phyloP scores from a whole-genome alignment of 2,329 filamentous ascomycete species.

The Penicillium thymicola region DNA sequence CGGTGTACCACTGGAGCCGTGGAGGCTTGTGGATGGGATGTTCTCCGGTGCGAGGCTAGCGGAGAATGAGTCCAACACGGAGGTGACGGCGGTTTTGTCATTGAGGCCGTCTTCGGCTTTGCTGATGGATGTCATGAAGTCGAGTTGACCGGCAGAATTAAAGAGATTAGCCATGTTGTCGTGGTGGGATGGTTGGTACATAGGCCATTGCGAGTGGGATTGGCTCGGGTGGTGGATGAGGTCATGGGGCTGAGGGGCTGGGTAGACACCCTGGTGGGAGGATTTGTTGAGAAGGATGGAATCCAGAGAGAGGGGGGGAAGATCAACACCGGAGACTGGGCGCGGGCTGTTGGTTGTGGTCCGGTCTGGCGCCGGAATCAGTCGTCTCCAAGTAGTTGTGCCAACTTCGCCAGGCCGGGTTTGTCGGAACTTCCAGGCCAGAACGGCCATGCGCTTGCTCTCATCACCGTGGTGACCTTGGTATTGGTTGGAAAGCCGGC shows the following conservation, averaged over 20 bases:
- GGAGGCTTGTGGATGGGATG: constrained; percentile 30
- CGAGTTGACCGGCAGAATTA: constrained; percentile 30
- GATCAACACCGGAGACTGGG: constrained; percentile 31
- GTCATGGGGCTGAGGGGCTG: constrained; percentile 30
- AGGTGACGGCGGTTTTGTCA: constrained; percentile 36
- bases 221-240: constrained; percentile 30
- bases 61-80: constrained; percentile 36
- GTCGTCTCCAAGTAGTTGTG: constrained; percentile 45
- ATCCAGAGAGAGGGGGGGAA: constrained; percentile 38
- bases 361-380: constrained; percentile 39
- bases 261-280: constrained; percentile 31
- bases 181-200: constrained; percentile 32
- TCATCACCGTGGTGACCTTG: constrained; percentile 25
- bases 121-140: constrained; percentile 35
- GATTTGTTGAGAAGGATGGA: constrained; percentile 34
- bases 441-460: constrained; percentile 41
- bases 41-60: constrained; percentile 31
- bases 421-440: constrained; percentile 48
- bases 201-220: constrained; percentile 36
- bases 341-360: constrained; percentile 39
- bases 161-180: constrained; percentile 37
- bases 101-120: constrained; percentile 34
- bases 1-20: constrained; percentile 27
- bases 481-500: constrained; percentile 29
- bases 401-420: constrained; percentile 40